Evolutionary conservation across 1,284 basidiomycete genomes (phyloP).

Genomic region (Malassezia dermatis): DNA sequence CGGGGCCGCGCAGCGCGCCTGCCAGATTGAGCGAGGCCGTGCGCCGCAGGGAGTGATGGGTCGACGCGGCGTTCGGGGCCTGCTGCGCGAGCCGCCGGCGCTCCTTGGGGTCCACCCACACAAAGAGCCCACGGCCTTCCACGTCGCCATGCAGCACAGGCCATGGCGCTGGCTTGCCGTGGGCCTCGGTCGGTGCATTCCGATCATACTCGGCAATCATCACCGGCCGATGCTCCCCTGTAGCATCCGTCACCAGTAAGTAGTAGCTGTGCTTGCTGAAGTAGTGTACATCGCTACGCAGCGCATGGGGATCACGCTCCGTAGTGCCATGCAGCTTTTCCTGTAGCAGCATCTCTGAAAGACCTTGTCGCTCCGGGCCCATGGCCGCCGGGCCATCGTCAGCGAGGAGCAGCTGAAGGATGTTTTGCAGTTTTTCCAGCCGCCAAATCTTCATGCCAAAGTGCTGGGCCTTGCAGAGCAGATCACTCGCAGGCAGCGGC

Average conservation of each 20-base stretch:
- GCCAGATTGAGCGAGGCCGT: constrained; percentile 60
- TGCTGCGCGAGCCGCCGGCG: constrained; percentile 16
- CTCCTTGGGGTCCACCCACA: constrained; percentile 26
- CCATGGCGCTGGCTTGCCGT: constrained; percentile 49
- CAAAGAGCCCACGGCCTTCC: constrained; percentile 49
- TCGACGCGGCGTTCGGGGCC: constrained; percentile 5
- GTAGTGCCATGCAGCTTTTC: constrained; percentile 77
- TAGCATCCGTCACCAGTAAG: constrained; percentile 81
- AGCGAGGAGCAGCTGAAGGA: constrained; percentile 19
- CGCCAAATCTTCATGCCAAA: constrained; percentile 85
- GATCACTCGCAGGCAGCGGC: constrained; percentile 51
- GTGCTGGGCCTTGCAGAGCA: constrained; percentile 64
- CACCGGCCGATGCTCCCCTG: constrained; percentile 58
- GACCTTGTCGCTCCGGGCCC: constrained; percentile 23
- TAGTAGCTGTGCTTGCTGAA: constrained; percentile 70
- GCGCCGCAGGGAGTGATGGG: constrained; percentile 54
- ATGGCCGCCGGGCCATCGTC: constrained; percentile 13
- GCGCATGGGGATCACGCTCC: constrained; percentile 81
- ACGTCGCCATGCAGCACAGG: constrained; percentile 51
- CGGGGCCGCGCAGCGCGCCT: not conserved
- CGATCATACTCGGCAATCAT: constrained; percentile 53
- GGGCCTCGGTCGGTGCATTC: constrained; percentile 21
- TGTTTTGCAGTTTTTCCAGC: constrained; percentile 48
- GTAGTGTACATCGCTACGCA: constrained; percentile 76
- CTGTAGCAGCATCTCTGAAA: constrained; percentile 63